Evolutionary conservation across 23 red algal genomes (phyloP).

Genomic region (Gracilaria gracilis): DNA sequence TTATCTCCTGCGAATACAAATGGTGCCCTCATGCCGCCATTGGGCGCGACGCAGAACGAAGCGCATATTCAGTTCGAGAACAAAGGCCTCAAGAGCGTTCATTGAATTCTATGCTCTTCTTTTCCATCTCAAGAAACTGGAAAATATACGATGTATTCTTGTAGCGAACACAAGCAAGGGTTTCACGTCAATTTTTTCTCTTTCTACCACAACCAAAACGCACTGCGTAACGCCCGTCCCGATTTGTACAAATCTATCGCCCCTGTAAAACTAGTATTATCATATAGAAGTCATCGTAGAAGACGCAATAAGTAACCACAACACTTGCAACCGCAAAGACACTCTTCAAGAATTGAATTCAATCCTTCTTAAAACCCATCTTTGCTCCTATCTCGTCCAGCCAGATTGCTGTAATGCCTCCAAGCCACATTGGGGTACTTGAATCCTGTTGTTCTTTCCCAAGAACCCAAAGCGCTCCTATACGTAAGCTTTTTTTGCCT

Average conservation of each 20-base stretch:
- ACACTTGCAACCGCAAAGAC: not conserved
- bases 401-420: not conserved
- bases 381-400: not conserved
- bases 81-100: not conserved
- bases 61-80: not conserved
- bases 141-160: conserved; percentile 3
- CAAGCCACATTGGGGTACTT: not conserved
- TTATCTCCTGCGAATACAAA: not conserved
- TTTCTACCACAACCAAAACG: not conserved
- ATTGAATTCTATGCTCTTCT: not conserved
- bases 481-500: conserved; percentile 1
- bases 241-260: not conserved
- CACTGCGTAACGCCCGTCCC: not conserved
- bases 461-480: conserved; percentile 10
- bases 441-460: not conserved
- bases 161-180: not conserved
- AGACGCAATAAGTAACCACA: not conserved
- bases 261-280: not conserved
- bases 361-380: conserved; percentile 16
- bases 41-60: too few relatives aligned
- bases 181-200: conserved; percentile 19
- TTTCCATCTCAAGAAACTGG: not conserved
- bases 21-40: not conserved
- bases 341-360: not conserved
- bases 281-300: not conserved